Evolutionary conservation across 805 yeast species (phyloP).

Genomic region (Vanderwaltozyma yarrowii): DNA sequence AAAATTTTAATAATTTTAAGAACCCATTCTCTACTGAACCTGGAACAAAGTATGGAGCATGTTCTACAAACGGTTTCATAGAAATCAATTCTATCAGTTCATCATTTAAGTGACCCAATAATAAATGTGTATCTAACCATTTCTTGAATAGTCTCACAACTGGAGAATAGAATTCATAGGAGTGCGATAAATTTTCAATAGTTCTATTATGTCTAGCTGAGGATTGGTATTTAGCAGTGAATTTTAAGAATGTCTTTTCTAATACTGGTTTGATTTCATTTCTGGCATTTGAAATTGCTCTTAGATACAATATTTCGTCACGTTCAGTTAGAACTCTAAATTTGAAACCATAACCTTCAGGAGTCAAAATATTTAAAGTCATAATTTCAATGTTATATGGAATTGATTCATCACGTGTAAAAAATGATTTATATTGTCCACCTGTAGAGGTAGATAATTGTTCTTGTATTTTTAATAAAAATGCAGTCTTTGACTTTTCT

Average conservation of each 20-base stretch:
- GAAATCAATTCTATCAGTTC: slow-evolving; percentile 78
- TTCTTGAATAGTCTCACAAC: slow-evolving; percentile 76
- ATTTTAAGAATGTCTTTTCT: slow-evolving; percentile 53
- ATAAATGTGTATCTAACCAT: slow-evolving; percentile 80
- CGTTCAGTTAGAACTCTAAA: slow-evolving; percentile 71
- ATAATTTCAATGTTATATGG: slow-evolving; percentile 55
- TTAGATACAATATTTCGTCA: slow-evolving; percentile 63
- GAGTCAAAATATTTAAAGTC: slow-evolving; percentile 58
- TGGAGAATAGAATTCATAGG: slow-evolving; percentile 65
- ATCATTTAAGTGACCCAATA: slow-evolving; percentile 61
- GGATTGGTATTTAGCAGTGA: slow-evolving; percentile 53
- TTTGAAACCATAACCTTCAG: slow-evolving; percentile 84
- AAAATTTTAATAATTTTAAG: slow-evolving; percentile 55
- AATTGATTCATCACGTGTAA: slow-evolving; percentile 57
- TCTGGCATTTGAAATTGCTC: slow-evolving; percentile 59
- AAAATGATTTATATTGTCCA: slow-evolving; percentile 44
- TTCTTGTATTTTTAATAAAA: slow-evolving; percentile 60
- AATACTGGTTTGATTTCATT: slow-evolving; percentile 49
- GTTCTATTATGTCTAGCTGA: slow-evolving; percentile 75
- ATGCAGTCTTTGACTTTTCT: slow-evolving; percentile 87
- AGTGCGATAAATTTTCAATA: slow-evolving; percentile 56
- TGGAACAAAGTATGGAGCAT: slow-evolving; percentile 77
- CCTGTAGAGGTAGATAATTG: slow-evolving; percentile 35
- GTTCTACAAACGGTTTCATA: slow-evolving; percentile 74
- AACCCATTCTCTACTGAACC: slow-evolving; percentile 74